These are phyloP conservation scores for Posidonia oceanica DNA, from an alignment of 116 monocot species.

Conservation along the genomic window DNA sequence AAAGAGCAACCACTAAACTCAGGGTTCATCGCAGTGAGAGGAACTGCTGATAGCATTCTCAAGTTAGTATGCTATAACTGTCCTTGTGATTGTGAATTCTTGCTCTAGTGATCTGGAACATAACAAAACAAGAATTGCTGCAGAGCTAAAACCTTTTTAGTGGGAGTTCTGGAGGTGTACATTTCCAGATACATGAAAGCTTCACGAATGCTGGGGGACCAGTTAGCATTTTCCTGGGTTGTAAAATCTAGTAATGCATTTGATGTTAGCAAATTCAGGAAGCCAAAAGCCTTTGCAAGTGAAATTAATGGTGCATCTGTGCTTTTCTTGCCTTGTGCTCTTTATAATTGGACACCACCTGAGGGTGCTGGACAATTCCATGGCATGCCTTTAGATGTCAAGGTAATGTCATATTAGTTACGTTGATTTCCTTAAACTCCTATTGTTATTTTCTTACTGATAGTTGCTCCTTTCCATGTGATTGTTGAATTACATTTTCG, in stretches of 20 bases:
- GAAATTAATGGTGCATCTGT: constrained; percentile 48
- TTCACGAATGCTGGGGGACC: constrained; percentile 96
- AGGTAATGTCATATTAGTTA: constrained; percentile 27
- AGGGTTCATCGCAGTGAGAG: constrained; percentile 90
- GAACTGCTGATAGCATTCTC: constrained; percentile 57
- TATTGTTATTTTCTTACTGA: no score
- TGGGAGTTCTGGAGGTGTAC: constrained; percentile 71
- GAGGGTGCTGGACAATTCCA: constrained; percentile 98
- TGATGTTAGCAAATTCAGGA: constrained; percentile 35
- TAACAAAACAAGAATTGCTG: constrained; percentile 7
- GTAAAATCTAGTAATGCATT: constrained; percentile 54
- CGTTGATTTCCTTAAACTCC: no score
- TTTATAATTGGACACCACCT: constrained; percentile 97
- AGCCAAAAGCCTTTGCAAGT: constrained; percentile 38
- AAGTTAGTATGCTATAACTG: constrained; percentile 38
- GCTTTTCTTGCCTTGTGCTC: constrained; percentile 79
- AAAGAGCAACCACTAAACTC: constrained; percentile 93
- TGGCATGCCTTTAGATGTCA: constrained; percentile 90
- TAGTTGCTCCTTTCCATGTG: no score
- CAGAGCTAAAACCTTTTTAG: constrained; percentile 67
- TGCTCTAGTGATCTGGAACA: background rate
- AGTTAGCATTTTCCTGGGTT: constrained; percentile 74
- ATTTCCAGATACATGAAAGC: constrained; percentile 62
- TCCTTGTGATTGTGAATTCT: background rate
- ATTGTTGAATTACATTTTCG: no score